Percentiles rank a stretch among this genome's conserved stretches.
Evolutionary conservation across 2,329 filamentous ascomycete species (phyloP).

Genomic region (Alternaria ventricosa): DNA sequence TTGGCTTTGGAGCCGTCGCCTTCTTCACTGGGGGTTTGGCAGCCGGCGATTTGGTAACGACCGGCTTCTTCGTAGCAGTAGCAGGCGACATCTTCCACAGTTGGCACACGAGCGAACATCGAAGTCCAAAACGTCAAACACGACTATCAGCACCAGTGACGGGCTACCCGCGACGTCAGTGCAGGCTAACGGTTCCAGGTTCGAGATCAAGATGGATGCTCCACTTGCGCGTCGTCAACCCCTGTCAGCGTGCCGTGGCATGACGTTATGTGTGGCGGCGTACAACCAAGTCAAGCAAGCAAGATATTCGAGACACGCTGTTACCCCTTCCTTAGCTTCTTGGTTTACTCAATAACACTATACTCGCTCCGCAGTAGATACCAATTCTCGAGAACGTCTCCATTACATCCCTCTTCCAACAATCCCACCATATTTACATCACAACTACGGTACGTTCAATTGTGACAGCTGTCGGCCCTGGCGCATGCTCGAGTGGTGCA

Average conservation of each 20-base stretch:
- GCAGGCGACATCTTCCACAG: conserved; percentile 28
- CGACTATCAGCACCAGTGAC: conserved; percentile 6
- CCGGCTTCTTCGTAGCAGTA: conserved; percentile 35
- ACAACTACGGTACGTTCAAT: conserved; percentile 21
- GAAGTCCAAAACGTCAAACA: conserved; percentile 12
- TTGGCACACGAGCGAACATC: conserved; percentile 1
- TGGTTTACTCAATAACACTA: conserved; percentile 7
- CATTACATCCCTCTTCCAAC: not conserved
- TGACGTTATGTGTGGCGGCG: conserved; percentile 45
- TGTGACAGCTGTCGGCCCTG: conserved; percentile 1
- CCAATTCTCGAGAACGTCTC: not conserved
- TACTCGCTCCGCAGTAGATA: conserved; percentile 6
- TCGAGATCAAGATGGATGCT: conserved; percentile 33
- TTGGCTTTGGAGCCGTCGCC: not conserved
- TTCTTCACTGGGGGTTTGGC: conserved; percentile 2
- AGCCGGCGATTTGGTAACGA: conserved; percentile 5
- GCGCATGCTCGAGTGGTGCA: conserved; percentile 21
- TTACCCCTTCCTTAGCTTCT: conserved; percentile 18
- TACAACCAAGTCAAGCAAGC: conserved; percentile 24
- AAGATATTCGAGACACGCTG: conserved; percentile 28
- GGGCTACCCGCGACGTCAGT: conserved; percentile 26
- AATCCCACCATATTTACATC: not conserved
- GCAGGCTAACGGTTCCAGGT: conserved; percentile 26
- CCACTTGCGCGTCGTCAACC: conserved; percentile 29
- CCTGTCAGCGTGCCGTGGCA: conserved; percentile 29